Evolutionary conservation across 768 basidiomycete species (phyloP), one percentile per base, ranked within the genome.

Genomic region (Lepiota venenata): DNA sequence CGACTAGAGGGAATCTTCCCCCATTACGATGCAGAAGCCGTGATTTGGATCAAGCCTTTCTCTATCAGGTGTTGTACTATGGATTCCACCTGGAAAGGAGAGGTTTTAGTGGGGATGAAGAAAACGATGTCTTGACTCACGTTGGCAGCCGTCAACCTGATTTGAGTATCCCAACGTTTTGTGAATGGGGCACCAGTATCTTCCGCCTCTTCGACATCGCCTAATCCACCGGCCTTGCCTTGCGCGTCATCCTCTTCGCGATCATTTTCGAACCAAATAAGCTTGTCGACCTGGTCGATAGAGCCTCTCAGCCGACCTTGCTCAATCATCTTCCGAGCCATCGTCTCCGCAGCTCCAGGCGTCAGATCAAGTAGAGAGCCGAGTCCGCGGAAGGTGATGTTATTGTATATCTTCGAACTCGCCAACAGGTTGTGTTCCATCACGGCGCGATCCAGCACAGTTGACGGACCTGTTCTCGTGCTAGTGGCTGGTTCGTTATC

Each of bases 341-440:
- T 98, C 0, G 87, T 93, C 71, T 99, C 97, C 15, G 96, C 96
- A 14, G 93, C 93, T 22, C 88, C 88, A 12, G 96, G 89, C 3
- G 91, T 88, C 58, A 98, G 73, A 65, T 93, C 91, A 44, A 99
- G 78, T 14, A 98, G 74, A 1, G 89, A 84, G 18, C 97, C 97
- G 9, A 98, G 72, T n/a, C 96, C 97, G 22, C 81, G 75, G 71
- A 98, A 98, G 22, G 93, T 91, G 73, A 99, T 97, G 63, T 98
- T 98, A 67, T 92, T 93, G 68, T 98, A 99, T 48, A 98, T 93
- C 63, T 94, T 92, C 2, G 94, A 96, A 68, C 93, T 94, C 3
- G 95, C 93, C 57, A 98, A 82, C 9, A 99, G 78, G 69, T 99
- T 99, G 72, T 99, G 97, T 67, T 99, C 97, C 88, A 98, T 92